Conservation (phyloP, 306 rosid species). For the Vicia faba region DNA sequence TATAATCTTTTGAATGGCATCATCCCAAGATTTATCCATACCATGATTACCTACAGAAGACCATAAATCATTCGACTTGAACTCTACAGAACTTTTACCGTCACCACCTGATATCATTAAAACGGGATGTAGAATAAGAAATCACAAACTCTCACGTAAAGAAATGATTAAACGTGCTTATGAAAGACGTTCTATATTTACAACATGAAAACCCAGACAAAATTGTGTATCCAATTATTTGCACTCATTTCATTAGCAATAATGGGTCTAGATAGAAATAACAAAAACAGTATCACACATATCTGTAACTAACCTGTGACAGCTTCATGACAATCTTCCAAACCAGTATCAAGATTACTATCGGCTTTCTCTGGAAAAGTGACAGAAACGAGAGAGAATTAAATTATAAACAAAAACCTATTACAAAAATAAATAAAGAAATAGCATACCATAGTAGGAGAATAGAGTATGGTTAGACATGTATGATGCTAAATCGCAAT, state of each 20-base stretch:
- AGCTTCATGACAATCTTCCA: conserved; percentile 20
- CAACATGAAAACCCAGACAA: conserved; percentile 1
- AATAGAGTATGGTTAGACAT: conserved; percentile 62
- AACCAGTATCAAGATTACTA: conserved; percentile 6
- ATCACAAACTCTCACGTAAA: conserved; percentile 16
- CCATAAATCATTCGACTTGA: conserved; percentile 46
- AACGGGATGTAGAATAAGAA: conserved; percentile 3
- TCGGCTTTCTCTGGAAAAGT: conserved; percentile 41
- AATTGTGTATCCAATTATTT: background rate
- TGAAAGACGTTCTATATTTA: background rate
- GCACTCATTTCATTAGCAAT: conserved; percentile 6
- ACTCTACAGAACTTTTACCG: conserved; percentile 36
- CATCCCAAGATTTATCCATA: conserved; percentile 49
- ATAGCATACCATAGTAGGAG: conserved; percentile 67
- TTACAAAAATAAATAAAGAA: conserved; percentile 33
- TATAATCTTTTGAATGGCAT: conserved; percentile 53
- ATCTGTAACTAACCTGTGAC: conserved; percentile 38
- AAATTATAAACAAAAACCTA: background rate
- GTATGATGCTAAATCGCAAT: conserved; percentile 50
- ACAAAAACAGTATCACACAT: conserved; percentile 23
- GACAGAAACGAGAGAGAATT: background rate
- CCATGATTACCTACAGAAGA: conserved; percentile 42
- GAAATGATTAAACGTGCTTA: conserved; percentile 13
- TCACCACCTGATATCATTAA: conserved; percentile 40
- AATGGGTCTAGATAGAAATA: background rate